Percentiles rank a stretch among this genome's conserved stretches.
Conservation (phyloP, 305 asterid genomes). For the Rubia peregrina region DNA sequence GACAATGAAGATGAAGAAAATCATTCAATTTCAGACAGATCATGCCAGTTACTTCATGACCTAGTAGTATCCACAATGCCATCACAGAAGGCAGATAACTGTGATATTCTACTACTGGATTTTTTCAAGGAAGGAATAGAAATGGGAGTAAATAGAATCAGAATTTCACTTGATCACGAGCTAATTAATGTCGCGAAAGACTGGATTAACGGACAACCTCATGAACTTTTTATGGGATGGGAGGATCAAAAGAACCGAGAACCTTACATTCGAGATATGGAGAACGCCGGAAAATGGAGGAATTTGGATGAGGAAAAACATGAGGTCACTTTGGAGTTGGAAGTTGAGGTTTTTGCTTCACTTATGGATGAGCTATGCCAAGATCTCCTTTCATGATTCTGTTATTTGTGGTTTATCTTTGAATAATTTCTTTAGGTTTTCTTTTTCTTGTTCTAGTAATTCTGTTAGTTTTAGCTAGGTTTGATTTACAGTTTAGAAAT, state of each 20-base stretch:
- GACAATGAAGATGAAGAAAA: conserved; percentile 22
- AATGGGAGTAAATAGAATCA: neutral
- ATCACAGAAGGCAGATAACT: conserved; percentile 1
- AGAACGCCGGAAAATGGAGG: conserved; percentile 51
- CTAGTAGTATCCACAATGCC: conserved; percentile 14
- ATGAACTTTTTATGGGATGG: conserved; percentile 38
- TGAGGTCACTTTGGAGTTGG: conserved; percentile 50
- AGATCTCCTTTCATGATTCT: conserved; percentile 19
- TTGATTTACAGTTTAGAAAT: neutral
- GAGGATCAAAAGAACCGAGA: conserved; percentile 38
- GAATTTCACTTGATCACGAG: conserved; percentile 12
- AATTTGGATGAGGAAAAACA: conserved; percentile 39
- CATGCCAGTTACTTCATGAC: conserved; percentile 34
- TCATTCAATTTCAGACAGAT: conserved; percentile 21
- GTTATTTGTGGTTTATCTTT: neutral
- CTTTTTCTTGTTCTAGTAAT: neutral
- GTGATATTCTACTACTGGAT: conserved; percentile 46
- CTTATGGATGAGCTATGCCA: conserved; percentile 46
- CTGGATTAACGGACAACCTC: conserved; percentile 41
- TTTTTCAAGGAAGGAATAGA: conserved; percentile 41
- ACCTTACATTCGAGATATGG: conserved; percentile 55
- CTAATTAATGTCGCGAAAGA: conserved; percentile 29
- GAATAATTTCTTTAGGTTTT: neutral
- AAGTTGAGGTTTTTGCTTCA: conserved; percentile 36
- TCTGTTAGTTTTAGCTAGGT: conserved; percentile 1